Evolutionary conservation across 2,329 filamentous ascomycete species (phyloP), one percentile per base, ranked within the genome.

Genomic region (Penicillium oxalicum): DNA sequence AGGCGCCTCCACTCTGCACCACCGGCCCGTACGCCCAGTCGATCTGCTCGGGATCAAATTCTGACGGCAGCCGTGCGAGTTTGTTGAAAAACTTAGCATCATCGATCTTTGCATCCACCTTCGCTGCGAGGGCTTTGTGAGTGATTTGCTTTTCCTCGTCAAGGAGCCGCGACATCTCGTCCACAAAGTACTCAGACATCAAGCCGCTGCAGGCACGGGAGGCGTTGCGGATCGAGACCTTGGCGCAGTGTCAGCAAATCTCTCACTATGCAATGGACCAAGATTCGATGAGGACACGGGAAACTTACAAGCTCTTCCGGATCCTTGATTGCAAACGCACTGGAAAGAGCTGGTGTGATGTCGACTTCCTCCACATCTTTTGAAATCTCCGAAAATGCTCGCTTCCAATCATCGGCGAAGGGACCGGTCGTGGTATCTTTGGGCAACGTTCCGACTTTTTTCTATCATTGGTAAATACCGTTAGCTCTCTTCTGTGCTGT

Each of bases 71-170:
- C 70, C 91, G 95, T 50, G 57, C 88, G 75, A 72, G 86, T 79
- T 66, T 87, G 65, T 90, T 87, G 82, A 95, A 98, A 67, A 95
- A 98, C 62, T 94, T 95, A 44, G 81, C 77, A 60, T 98, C 90
- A 61, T 97, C 91, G 48, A 98, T 84, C 73, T 96, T 96, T 62
- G 83, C 82, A 58, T 91, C 84, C 29, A 98, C 86, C 70, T 91
- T 93, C 61, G 88, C 83, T n/a, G 88, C 84, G 6, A 98, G 79
- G 2, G 80, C 79, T 56, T 85, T 88, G 71, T 98, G 93, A 55
- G 90, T 93, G 65, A 97, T 89, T 67, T 95, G 95, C 77, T 95
- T 96, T 70, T 97, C 94, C 58, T 91, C 86, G 64, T 98, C 93
- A 51, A 98, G 82, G 45, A 97, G 86, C 60, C 87, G 86, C 44